Evolutionary conservation across 352 stramenopile species (phyloP).

Genomic region (Plasmopara muralis): DNA sequence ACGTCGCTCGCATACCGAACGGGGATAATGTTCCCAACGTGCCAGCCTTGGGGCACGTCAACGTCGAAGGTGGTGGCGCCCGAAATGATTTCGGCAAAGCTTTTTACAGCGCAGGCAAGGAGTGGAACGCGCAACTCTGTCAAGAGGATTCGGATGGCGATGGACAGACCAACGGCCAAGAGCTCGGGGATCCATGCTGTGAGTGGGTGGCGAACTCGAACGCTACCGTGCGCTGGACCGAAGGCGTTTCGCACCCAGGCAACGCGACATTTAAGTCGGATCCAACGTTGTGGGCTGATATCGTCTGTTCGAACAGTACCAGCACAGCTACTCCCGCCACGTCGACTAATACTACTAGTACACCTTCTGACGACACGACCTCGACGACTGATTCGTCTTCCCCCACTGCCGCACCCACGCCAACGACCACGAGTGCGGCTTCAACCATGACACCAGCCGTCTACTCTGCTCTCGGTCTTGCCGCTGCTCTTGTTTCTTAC

Average conservation of each 20-base stretch:
- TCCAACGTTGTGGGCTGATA: conserved; percentile 23
- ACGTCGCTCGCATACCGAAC: conserved; percentile 27
- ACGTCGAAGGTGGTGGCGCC: conserved; percentile 21
- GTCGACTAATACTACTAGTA: not conserved
- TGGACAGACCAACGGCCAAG: conserved; percentile 76
- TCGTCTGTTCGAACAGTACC: conserved; percentile 19
- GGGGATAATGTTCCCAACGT: conserved; percentile 27
- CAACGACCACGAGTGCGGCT: conserved; percentile 11
- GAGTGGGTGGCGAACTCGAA: conserved; percentile 36
- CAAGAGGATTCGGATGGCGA: conserved; percentile 70
- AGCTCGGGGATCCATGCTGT: conserved; percentile 82
- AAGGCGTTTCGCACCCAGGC: conserved; percentile 30
- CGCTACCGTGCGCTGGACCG: conserved; percentile 15
- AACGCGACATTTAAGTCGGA: conserved; percentile 23
- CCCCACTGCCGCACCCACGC: conserved; percentile 5
- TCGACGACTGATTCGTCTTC: not conserved
- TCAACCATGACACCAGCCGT: conserved; percentile 16
- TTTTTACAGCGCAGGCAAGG: conserved; percentile 4
- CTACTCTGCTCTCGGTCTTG: conserved; percentile 15
- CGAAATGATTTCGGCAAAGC: conserved; percentile 25
- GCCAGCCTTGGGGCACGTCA: conserved; percentile 29
- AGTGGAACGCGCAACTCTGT: conserved; percentile 43
- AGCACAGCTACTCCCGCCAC: conserved; percentile 3
- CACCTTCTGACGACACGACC: not conserved
- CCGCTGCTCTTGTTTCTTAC: conserved; percentile 12